phyloP scores from a whole-genome alignment of 345 rosid species.

The Gossypium australe region DNA sequence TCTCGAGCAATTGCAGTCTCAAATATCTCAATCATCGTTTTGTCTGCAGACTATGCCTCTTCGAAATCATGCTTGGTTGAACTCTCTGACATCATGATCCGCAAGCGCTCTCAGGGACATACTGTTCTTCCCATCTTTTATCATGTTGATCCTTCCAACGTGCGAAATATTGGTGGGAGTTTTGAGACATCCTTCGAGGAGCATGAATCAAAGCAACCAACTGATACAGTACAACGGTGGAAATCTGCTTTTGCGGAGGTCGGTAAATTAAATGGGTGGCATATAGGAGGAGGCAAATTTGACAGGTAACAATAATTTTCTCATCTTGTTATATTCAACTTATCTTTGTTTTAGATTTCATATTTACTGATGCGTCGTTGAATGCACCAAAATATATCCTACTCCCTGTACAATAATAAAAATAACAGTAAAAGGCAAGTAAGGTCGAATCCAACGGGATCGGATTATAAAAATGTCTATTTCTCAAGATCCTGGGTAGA shows the following conservation, averaged over 20 bases:
- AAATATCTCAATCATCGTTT: too few relatives aligned
- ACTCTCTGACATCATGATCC: neutral
- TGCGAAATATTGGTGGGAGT: neutral
- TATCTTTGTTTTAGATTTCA: neutral
- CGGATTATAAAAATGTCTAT: too few relatives aligned
- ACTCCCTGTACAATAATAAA: too few relatives aligned
- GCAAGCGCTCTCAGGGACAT: fast-evolving
- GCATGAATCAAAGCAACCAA: neutral
- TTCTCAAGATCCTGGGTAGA: too few relatives aligned
- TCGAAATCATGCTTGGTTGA: too few relatives aligned
- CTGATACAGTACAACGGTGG: neutral
- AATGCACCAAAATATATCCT: too few relatives aligned
- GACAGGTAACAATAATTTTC: neutral
- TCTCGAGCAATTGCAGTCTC: too few relatives aligned
- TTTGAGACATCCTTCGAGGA: neutral
- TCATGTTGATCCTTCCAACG: neutral
- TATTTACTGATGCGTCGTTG: too few relatives aligned
- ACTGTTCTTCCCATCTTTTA: neutral
- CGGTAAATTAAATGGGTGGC: neutral
- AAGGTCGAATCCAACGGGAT: too few relatives aligned
- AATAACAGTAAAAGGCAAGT: too few relatives aligned
- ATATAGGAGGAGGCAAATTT: neutral
- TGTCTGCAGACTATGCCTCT: too few relatives aligned
- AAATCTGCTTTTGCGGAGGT: neutral
- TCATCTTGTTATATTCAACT: neutral